Percentiles rank a stretch among this genome's conserved stretches.
Conservation (phyloP, 352 stramenopile genomes). For the Aphanomyces invadans region DNA sequence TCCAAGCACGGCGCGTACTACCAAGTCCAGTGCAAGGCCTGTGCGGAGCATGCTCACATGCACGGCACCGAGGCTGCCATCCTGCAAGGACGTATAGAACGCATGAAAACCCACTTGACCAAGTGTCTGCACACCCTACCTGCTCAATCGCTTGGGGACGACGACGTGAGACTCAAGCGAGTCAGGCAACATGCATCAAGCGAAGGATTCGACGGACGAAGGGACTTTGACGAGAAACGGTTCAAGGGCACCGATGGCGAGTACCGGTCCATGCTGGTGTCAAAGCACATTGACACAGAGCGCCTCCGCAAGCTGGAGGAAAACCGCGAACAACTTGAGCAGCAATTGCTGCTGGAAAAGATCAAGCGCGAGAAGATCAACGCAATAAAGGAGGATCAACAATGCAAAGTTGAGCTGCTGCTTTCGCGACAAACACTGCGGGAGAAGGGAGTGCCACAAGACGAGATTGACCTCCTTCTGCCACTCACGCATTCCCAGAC, state of each 20-base stretch:
- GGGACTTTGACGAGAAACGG: slow-evolving; percentile 6
- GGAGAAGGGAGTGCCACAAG: slow-evolving; percentile 7
- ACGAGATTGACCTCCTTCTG: slow-evolving; percentile 8
- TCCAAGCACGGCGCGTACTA: slow-evolving; percentile 18
- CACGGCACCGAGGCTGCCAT: neutral
- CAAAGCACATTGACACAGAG: neutral
- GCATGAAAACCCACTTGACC: slow-evolving; percentile 10
- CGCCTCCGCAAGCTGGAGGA: slow-evolving; percentile 2
- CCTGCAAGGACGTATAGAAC: slow-evolving; percentile 10
- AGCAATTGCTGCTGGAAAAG: slow-evolving; percentile 8
- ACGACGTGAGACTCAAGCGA: neutral
- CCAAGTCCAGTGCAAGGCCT: slow-evolving; percentile 13
- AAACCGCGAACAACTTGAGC: slow-evolving; percentile 8
- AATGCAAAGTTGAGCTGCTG: slow-evolving; percentile 6
- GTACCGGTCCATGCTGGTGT: neutral
- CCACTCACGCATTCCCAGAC: neutral
- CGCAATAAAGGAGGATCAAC: slow-evolving; percentile 1
- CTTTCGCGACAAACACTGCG: neutral
- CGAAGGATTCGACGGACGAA: neutral
- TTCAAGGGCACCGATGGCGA: neutral
- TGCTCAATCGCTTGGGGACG: neutral
- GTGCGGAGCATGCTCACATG: slow-evolving; percentile 4
- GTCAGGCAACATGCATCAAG: neutral
- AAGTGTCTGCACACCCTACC: neutral
- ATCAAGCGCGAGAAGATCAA: slow-evolving; percentile 19